Evolutionary conservation across 2,329 filamentous ascomycete species (phyloP), one percentile per base, ranked within the genome.

Genomic region (Capronia americana): DNA sequence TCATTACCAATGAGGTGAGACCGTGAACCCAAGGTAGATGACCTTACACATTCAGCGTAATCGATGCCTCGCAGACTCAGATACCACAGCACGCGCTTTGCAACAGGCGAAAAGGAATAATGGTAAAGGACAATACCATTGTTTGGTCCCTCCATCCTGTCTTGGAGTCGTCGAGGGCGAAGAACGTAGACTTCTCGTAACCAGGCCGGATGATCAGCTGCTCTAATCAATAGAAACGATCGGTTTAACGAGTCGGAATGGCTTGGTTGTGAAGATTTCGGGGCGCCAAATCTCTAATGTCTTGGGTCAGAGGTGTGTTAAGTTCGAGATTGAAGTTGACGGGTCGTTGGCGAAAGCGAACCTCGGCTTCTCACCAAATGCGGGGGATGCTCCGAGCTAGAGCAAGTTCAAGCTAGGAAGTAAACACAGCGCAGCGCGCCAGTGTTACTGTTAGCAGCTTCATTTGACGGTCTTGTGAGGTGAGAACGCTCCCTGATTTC

Each of bases 11-110:
- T 66, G n/a, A 68, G n/a, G 48, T 38, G 24, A 41, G 34, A 34
- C 34, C 17, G 10, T 30, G 32, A 20, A 50, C 14, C 8, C 17
- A 26, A n/a, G 11, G n/a, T 55, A 30, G 14, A 26, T 26, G 26
- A 34, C 81, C 85, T 76, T 80, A 90, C 87, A 72, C 89, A 91
- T 87, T 91, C 84, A 57, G 82, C 83, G 73, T 89, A 91, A 0
- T 85, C 82, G 54, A 92, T 89, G 28, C 84, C 83, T 50, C 89
- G 85, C 3, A 92, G 83, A 46, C 83, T 81, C 12, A 92, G 80
- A 74, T 92, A 92, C 88, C 88, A 91, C 28, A 85, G 77, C 30
- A 92, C 77, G 66, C 88, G 80, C 62, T 82, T 82, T 7, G 88
- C 88, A 73, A 86, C 91, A 0, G 89, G 88, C 11, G 89, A 91